These are phyloP conservation scores for Amoeboradix gromovi DNA, from an alignment of 371 early-diverging fungal genomes.

Conservation along the genomic window DNA sequence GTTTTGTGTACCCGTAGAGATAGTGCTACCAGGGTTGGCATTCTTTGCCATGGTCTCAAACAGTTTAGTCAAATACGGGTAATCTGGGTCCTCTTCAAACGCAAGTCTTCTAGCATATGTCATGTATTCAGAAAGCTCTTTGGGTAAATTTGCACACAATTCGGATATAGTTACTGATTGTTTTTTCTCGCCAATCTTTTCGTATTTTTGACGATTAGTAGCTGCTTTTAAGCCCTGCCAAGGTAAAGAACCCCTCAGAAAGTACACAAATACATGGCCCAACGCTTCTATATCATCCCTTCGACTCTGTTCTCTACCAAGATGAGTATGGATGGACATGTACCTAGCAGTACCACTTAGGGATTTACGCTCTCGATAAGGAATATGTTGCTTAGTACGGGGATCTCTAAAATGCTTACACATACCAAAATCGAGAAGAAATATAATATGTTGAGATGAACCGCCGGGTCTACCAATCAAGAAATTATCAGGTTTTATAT, in stretches of 20 bases:
- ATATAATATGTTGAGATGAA: not conserved
- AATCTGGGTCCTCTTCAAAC: constrained; percentile 10
- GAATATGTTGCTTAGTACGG: not conserved
- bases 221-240: constrained; percentile 95
- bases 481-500: not conserved
- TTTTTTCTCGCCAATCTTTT: constrained; percentile 92
- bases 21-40: no score
- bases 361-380: not conserved
- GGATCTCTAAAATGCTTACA: no score
- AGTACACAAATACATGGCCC: constrained; percentile 97
- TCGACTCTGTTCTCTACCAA: constrained; percentile 49
- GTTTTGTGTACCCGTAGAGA: no score
- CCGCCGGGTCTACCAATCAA: not conserved
- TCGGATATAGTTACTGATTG: constrained; percentile 66
- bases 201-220: constrained; percentile 93
- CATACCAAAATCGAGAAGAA: not conserved
- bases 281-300: constrained; percentile 97
- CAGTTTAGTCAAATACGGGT: constrained; percentile 9
- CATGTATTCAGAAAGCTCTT: constrained; percentile 20
- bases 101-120: constrained; percentile 5
- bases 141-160: constrained; percentile 64
- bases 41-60: no score
- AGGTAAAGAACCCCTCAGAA: constrained; percentile 88
- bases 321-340: not conserved
- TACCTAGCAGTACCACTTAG: not conserved